Evolutionary conservation across 176 grass and related monocot genomes (phyloP), one percentile per base, ranked within the genome.

Genomic region (Tillandsia leiboldiana): DNA sequence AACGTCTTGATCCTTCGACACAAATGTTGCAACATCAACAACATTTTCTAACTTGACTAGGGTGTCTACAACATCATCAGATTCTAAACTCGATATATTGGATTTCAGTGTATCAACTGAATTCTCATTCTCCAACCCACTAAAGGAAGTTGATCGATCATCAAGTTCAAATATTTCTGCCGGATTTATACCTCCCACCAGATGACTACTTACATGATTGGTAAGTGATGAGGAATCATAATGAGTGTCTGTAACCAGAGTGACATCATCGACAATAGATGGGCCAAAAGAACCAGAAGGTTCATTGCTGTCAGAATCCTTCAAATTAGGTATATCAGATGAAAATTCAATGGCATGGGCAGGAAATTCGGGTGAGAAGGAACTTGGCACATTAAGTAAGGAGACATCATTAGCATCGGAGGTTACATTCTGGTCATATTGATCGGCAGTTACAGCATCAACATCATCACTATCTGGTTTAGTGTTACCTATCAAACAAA

Each of bases 61-160:
- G 53, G 67, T 65, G 48, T 63, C 49, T 73, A 83, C 20, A 72
- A 68, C 71, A 84, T 76, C 81, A 57, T 66, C 83, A 63, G 86
- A 85, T 62, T 89, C 83, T 29, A 84, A 63, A 70, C 72, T 24
- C 53, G 51, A 28, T 47, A 28, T 50, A 83, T 96, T 54, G 23
- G 75, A 66, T 42, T 75, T 52, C 54, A 53, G 61, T 68, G 53
- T 71, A 71, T 91, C 69, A 68, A 64, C 71, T 23, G 72, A 62
- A 75, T 81, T 58, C 18, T 63, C 47, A 13, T 79, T 81, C 69
- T 80, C 72, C 65, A 62, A 77, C 50, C 68, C 68, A 77, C 14
- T 42, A 0, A 22, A 20, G 10, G 22, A 24, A 57, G 18, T 65
- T 12, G 56, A 68, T 59, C 9, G 63, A 47, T 71, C 29, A 53